Conservation (phyloP, 352 stramenopile species). For the Peronospora destructor region DNA sequence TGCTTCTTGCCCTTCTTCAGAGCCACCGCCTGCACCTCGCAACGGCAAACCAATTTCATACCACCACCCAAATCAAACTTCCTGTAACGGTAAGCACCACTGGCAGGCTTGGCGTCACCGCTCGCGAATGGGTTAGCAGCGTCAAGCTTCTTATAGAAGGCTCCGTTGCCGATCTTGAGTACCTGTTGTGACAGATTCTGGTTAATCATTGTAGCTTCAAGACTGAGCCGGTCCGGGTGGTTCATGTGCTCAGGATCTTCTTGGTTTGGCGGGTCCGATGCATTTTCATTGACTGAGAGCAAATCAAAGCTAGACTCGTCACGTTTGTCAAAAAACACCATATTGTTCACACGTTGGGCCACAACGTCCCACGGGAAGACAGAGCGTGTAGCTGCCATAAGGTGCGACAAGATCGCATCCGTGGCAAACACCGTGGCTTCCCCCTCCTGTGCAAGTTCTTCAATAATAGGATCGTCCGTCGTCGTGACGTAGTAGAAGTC, state of each 20-base stretch:
- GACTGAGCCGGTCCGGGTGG: conserved; percentile 90
- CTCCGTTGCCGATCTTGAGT: conserved; percentile 52
- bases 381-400: conserved; percentile 94
- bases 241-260: conserved; percentile 92
- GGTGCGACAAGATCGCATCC: conserved; percentile 94
- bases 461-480: conserved; percentile 94
- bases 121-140: conserved; percentile 92
- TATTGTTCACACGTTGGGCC: conserved; percentile 87
- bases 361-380: conserved; percentile 98
- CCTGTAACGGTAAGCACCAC: conserved; percentile 94
- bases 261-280: conserved; percentile 82
- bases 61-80: conserved; percentile 91
- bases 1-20: conserved; percentile 83
- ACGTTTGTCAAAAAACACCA: conserved; percentile 97
- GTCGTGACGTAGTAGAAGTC: conserved; percentile 96
- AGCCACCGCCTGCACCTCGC: conserved; percentile 91
- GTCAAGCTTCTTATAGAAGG: conserved; percentile 58
- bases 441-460: conserved; percentile 87
- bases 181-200: conserved; percentile 98
- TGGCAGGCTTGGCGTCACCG: conserved; percentile 86
- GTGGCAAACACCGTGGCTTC: conserved; percentile 94
- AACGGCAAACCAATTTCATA: conserved; percentile 88
- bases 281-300: conserved; percentile 93
- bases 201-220: conserved; percentile 98
- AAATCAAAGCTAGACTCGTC: conserved; percentile 93